Percentiles rank a stretch among this genome's conserved stretches.
These are phyloP conservation scores for Starmera stellimalicola DNA, from an alignment of 1,139 yeast genomes.

Conservation along the genomic window DNA sequence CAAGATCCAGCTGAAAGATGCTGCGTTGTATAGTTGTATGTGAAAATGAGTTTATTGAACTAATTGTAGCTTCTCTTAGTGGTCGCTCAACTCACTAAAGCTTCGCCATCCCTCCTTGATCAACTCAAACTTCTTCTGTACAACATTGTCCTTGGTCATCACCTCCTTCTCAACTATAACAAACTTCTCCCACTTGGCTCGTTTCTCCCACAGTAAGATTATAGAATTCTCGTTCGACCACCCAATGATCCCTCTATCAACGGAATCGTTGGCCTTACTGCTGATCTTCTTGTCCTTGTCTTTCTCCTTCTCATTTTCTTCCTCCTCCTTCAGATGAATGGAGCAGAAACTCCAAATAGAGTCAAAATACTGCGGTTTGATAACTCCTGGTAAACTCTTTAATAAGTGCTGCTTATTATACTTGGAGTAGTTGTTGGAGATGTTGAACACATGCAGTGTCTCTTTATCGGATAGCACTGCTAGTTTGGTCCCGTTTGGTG, in stretches of 20 bases:
- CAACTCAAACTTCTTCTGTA: conserved; percentile 41
- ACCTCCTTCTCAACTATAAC: conserved; percentile 45
- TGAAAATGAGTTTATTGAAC: too few relatives aligned
- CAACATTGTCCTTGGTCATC: conserved; percentile 13
- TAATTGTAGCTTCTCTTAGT: neutral
- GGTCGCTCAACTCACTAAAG: conserved; percentile 25
- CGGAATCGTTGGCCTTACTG: too few relatives aligned
- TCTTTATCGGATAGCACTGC: conserved; percentile 86
- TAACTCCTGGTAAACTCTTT: conserved; percentile 52
- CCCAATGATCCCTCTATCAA: conserved; percentile 65
- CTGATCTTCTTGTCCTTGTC: neutral
- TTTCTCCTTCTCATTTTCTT: conserved; percentile 15
- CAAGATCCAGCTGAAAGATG: neutral
- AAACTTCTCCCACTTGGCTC: conserved; percentile 81
- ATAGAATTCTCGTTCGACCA: conserved; percentile 69
- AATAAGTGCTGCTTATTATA: conserved; percentile 60
- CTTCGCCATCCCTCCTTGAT: conserved; percentile 74
- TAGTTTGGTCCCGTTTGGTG: conserved; percentile 62
- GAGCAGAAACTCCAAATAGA: conserved; percentile 89
- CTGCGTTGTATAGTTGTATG: conserved; percentile 1
- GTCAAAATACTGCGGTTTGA: conserved; percentile 63
- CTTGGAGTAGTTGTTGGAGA: conserved; percentile 22
- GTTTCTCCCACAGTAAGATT: conserved; percentile 61
- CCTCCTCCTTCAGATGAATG: conserved; percentile 39
- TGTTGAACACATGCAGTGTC: conserved; percentile 76